phyloP scores from a whole-genome alignment of 2,329 filamentous ascomycete genomes.

The Incumbomyces delicatus region DNA sequence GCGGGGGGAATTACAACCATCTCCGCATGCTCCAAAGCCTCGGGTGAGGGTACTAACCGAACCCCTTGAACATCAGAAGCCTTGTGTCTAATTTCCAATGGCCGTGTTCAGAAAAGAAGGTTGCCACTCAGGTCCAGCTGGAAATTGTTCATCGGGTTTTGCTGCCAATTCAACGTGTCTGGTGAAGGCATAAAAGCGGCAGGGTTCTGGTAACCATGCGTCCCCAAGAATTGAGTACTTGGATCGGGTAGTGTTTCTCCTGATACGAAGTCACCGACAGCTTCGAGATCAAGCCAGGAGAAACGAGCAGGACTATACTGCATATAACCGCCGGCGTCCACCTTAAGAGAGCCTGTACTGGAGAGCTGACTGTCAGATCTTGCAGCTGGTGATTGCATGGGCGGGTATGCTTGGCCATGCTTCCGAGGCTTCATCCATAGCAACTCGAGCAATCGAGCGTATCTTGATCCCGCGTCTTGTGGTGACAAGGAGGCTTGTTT shows the following conservation, averaged over 20 bases:
- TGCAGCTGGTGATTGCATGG: slow-evolving; percentile 21
- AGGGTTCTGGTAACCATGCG: slow-evolving; percentile 13
- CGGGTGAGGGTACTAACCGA: too few species aligned
- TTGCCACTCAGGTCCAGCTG: slow-evolving; percentile 27
- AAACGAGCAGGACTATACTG: slow-evolving; percentile 44
- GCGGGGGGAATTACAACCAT: neutral
- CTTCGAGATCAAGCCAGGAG: slow-evolving; percentile 53
- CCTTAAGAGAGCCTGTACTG: slow-evolving; percentile 18
- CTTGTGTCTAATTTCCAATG: neutral
- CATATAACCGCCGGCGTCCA: slow-evolving; percentile 25
- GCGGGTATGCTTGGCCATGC: slow-evolving; percentile 13
- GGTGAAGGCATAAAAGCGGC: slow-evolving; percentile 11
- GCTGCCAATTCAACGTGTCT: slow-evolving; percentile 25
- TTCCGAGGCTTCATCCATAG: slow-evolving; percentile 42
- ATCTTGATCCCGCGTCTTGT: slow-evolving; percentile 52
- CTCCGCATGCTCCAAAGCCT: neutral
- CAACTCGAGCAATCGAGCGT: slow-evolving; percentile 50
- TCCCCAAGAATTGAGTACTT: slow-evolving; percentile 11
- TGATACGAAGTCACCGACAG: slow-evolving; percentile 48
- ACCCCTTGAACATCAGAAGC: neutral
- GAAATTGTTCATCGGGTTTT: neutral
- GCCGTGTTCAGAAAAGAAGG: slow-evolving; percentile 21
- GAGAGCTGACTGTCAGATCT: slow-evolving; percentile 24
- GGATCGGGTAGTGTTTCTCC: slow-evolving; percentile 28
- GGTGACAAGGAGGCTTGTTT: slow-evolving; percentile 48